phyloP scores from a whole-genome alignment of 345 rosid species.

The Salix koriyanagi region DNA sequence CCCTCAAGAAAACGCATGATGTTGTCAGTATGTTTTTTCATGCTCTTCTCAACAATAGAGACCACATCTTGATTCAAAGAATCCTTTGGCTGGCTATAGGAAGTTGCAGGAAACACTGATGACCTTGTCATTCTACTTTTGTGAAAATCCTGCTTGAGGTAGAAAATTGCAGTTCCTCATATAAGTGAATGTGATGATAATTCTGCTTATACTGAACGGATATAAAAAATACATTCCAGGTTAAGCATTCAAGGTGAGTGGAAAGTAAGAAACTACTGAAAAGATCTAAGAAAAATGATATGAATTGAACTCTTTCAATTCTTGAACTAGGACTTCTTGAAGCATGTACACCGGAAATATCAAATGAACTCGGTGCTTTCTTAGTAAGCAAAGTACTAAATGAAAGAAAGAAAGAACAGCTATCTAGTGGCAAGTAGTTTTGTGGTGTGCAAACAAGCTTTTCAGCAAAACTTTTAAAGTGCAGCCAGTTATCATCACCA shows the following conservation, averaged over 20 bases:
- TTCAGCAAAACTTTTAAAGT: background rate
- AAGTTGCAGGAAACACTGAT: conserved; percentile 48
- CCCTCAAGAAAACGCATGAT: conserved; percentile 96
- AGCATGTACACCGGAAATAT: background rate
- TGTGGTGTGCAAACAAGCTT: background rate
- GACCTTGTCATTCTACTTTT: conserved; percentile 71
- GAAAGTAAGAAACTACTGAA: background rate
- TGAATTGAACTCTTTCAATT: background rate
- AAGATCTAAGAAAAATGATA: background rate
- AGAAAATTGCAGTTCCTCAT: background rate
- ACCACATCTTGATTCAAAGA: conserved; percentile 57
- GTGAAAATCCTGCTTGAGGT: conserved; percentile 61
- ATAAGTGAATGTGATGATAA: background rate
- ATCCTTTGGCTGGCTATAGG: conserved; percentile 86
- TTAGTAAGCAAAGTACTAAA: background rate
- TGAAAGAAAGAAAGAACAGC: background rate
- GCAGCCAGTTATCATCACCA: background rate
- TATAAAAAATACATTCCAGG: background rate
- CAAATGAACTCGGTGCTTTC: background rate
- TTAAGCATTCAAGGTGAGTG: background rate
- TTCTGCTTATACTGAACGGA: background rate
- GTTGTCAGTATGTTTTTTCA: conserved; percentile 75
- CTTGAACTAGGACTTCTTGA: background rate
- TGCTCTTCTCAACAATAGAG: conserved; percentile 58
- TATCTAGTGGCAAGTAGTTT: background rate